Evolutionary conservation across 768 basidiomycete genomes (phyloP), one percentile per base, ranked within the genome.

Genomic region (Suillus ampliporus): DNA sequence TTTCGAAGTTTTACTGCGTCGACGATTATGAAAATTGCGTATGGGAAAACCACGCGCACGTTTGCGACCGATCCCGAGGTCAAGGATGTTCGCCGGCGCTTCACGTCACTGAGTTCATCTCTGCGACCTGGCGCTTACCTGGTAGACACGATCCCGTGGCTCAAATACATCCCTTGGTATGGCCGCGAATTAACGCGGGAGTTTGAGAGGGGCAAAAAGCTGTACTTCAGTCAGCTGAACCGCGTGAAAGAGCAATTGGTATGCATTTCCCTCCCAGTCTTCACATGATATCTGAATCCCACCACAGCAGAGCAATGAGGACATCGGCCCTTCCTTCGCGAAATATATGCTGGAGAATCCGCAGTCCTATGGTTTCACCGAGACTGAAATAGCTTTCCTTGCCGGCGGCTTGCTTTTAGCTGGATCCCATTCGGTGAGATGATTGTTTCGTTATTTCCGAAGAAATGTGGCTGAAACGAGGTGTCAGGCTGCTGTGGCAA

Each of bases 381-480:
- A 84, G 62, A 74, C 80, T 48, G 85, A 88, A 65, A 78, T 80
- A 3, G 82, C 86, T 0, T 88, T 86, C 68, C 79, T 88, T 19
- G 84, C 83, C 2, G 86, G 86, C 0, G 78, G 78, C 34, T 80
- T 87, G 76, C 87, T 87, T 66, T 80, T 85, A 43, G 86, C 84
- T 31, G 85, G 86, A 1, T 79, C 81, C 1, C 85, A 86, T 64
- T 86, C 86, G 7, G 77, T 77, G 58, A 3, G 71, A 34, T 28
- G n/a, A 31, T 23, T 48, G 17, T 60, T 26, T 9, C 13, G 35
- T 23, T n/a, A 13, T 17, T 14, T 19, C 4, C 1, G 1, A 40
- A 1, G 40, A 34, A 34, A 11, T 3, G 46, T 9, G 1, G 9
- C 43, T 62, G 26, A 61, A 6, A 5, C n/a, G 5, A 5, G 38